Base-by-base conservation (phyloP, 2,329 filamentous ascomycete species). In the Trichoderma hamatum region DNA sequence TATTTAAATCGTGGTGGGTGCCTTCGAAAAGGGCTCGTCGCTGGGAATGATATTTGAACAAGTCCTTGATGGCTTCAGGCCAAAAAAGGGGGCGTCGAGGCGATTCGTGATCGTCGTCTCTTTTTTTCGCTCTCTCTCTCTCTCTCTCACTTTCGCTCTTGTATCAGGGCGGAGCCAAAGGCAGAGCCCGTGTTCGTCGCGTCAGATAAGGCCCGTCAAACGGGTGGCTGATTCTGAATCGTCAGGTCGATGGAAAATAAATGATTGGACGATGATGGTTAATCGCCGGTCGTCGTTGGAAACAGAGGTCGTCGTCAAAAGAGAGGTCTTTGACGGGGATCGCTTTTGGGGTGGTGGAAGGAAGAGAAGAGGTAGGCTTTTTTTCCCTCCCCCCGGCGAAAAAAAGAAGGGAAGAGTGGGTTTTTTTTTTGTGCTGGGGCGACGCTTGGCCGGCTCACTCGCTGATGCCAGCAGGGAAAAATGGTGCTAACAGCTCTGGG, bases 1-100 rank as follows among this genome's bases (percentile, higher is more conserved):
- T 56, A 56, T 52, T 5, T 14, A 52, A 21, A 21, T 61, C 77
- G 77, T 77, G 74, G 74, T 75, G 69, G 75, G 71, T 77, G 76
- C 75, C 76, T 73, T 72, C 72, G 72, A 72, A 58, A 58, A 58
- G 63, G 63, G 52, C 52, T 43, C 21, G 55, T 67, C 65, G 65
- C 56, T 61, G 19, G 30, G 26, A 30, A 30, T 30, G 30, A 30
- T 30, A 30, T 30, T 30, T 30, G 39, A 11, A 26, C 28, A 43
- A 43, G 39, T n/a, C n/a, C n/a, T 34, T 51, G 69, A 70, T 70
- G 69, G 69, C 70, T 71, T 72, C 71, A 70, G 70, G 68, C 24
- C 39, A 36, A 36, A 30, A 30, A n/a, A 62, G 66, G 56, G 36
- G 46, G 36, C 62, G 39, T 59, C 49, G 64, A 59, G 60, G 30